phyloP scores from a whole-genome alignment of 208 protist species.

The Trichomonas tenax region DNA sequence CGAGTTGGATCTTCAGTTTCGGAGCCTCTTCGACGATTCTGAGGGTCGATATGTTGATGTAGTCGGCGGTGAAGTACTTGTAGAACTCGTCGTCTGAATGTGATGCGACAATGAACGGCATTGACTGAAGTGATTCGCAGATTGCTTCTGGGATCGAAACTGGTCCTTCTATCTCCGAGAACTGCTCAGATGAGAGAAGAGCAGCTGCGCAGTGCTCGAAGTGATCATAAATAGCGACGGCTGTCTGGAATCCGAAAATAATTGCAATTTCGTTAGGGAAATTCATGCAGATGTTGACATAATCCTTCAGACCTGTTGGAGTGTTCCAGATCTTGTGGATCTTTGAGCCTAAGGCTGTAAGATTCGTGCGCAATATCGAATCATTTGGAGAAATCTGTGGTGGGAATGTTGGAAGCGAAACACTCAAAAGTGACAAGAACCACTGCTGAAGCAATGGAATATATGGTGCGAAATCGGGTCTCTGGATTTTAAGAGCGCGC shows the following conservation, averaged over 20 bases:
- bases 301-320: neutral
- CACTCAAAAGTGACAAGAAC: neutral
- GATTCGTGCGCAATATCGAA: neutral
- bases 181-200: neutral
- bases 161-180: neutral
- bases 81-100: neutral
- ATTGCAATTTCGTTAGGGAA: neutral
- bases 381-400: neutral
- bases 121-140: neutral
- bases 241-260: neutral
- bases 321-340: neutral
- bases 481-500: neutral
- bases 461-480: neutral
- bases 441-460: neutral
- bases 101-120: neutral
- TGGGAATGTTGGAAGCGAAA: neutral
- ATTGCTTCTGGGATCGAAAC: neutral
- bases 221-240: neutral
- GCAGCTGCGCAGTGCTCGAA: neutral
- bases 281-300: neutral
- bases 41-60: neutral
- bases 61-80: neutral
- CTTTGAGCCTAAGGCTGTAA: neutral
- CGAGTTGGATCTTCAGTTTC: neutral
- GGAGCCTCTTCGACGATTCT: neutral